Base-by-base conservation (phyloP, 2,329 filamentous ascomycete genomes). In the Fusarium cyanostomum region DNA sequence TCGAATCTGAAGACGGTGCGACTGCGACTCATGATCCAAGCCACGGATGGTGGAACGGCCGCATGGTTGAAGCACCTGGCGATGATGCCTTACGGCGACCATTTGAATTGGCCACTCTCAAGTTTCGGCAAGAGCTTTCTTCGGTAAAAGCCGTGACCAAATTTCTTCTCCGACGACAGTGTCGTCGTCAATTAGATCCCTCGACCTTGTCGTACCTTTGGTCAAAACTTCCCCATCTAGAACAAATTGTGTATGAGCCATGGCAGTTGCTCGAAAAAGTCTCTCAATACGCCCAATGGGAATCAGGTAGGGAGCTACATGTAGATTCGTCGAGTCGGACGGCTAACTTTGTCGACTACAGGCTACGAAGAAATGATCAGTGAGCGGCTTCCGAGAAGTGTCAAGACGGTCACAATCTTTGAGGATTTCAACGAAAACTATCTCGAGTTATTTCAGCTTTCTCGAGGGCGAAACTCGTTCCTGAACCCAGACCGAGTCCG, bases 361-460 rank as follows among this genome's bases (percentile, higher is more conserved):
- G 53, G 27, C 16, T 52, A 64, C 24, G 8, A 43, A 11, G 13
- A 18, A 13, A 46, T 41, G 10, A 46, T 55, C 0, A 35, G 15
- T n/a, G 4, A 18, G 15, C n/a, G 12, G 21, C 18, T 68, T 8
- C 18, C 50, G 1, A 30, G 2, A 28, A 27, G 3, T 11, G 72
- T 82, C 28, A 62, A 72, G 13, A 61, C 1, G 3, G 2, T 68
- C 1, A 45, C 9, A 0, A 38, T 61, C 12, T 68, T 64, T 5
- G 59, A 68, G 9, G 64, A 68, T 21, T 68, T 66, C 0, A 68
- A 66, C 4, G 50, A 66, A 31, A 52, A 31, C 2, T 50, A 60
- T 6, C 48, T 64, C 9, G 52, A 52, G 5, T 0, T 66, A 7
- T 50, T 52, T 26, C 26, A 43, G 3, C 37, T 18, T 31, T 9